Evolutionary conservation across 805 yeast genomes (phyloP), one percentile per base, ranked within the genome.

Genomic region (Limtongia smithiae): DNA sequence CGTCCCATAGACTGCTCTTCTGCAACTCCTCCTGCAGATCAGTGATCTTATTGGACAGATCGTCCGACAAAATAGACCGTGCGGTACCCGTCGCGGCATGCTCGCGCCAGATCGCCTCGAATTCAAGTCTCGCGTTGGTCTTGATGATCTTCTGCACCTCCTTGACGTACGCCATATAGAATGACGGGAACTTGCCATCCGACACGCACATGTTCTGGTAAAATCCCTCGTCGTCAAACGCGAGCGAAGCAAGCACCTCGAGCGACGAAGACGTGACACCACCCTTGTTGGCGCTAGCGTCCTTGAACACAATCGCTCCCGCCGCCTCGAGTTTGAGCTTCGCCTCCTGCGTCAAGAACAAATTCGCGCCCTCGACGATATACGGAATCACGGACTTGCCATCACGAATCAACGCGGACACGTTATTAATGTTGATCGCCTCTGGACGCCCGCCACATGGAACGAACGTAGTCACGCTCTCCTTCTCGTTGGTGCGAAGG

Each of bases 371-470:
- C 72, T 91, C 98, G 49, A 93, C 96, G 65, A 91, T 80, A 70
- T 83, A 88, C 41, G 95, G 94, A 60, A 93, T 77, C 58, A 79
- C 72, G 18, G 85, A 68, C 68, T 83, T 82, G 50, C 93, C 94
- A 62, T 80, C 80, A 67, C 85, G 87, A 59, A 93, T 79, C 61
- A 88, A 79, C 46, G 71, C 71, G 55, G 74, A 71, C 51, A 90
- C 93, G 62, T 85, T 93, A 68, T 81, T 83, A 57, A 90, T 80
- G 68, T 90, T 94, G 67, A 91, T 82, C 18, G 97, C 94, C 61
- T 86, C 91, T 52, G 98, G 98, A 71, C 98, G 84, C 60, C 98
- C 98, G 69, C 98, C 98, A 71, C 98, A 91, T 50, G 98, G 98
- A 37, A 90, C 97, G 70, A 93, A 90, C 64, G 91, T 72, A 62